These are phyloP conservation scores for Mycena citricolor DNA, from an alignment of 1,284 basidiomycete genomes.

Conservation along the genomic window DNA sequence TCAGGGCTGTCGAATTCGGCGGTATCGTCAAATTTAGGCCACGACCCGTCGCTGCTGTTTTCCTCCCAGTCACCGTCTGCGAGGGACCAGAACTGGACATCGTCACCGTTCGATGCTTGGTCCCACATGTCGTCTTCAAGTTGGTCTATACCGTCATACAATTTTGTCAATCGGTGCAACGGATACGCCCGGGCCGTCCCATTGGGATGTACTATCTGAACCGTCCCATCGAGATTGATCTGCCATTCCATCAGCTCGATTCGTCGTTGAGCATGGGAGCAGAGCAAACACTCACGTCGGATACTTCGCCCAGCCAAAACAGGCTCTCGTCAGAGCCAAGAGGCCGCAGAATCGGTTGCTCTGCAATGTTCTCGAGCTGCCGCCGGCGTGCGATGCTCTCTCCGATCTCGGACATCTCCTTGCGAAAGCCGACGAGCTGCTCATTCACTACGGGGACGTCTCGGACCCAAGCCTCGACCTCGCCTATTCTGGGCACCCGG, in stretches of 20 bases:
- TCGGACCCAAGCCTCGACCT: slow-evolving; percentile 75
- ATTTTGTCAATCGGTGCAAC: slow-evolving; percentile 63
- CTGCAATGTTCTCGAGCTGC: slow-evolving; percentile 36
- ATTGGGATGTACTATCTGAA: slow-evolving; percentile 67
- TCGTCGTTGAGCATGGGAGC: neutral
- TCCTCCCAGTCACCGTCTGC: slow-evolving; percentile 52
- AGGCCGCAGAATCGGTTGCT: slow-evolving; percentile 48
- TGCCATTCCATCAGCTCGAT: too few species aligned
- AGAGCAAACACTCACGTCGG: slow-evolving; percentile 49
- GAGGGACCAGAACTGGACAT: slow-evolving; percentile 51
- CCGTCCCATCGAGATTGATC: slow-evolving; percentile 69
- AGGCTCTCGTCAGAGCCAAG: slow-evolving; percentile 44
- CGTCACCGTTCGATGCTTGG: slow-evolving; percentile 46
- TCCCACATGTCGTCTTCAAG: slow-evolving; percentile 72
- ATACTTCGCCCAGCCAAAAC: slow-evolving; percentile 80
- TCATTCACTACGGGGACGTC: slow-evolving; percentile 55
- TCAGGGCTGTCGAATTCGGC: neutral
- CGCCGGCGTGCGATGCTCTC: slow-evolving; percentile 53
- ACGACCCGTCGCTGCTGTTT: slow-evolving; percentile 37
- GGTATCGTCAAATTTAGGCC: too few species aligned
- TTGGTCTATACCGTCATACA: slow-evolving; percentile 75
- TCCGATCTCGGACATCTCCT: slow-evolving; percentile 66
- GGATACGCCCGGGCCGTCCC: slow-evolving; percentile 48
- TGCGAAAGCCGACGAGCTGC: slow-evolving; percentile 64
- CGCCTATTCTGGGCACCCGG: slow-evolving; percentile 74